Conservation (phyloP, 2,329 filamentous ascomycete genomes). For the Talaromyces sp. region DNA sequence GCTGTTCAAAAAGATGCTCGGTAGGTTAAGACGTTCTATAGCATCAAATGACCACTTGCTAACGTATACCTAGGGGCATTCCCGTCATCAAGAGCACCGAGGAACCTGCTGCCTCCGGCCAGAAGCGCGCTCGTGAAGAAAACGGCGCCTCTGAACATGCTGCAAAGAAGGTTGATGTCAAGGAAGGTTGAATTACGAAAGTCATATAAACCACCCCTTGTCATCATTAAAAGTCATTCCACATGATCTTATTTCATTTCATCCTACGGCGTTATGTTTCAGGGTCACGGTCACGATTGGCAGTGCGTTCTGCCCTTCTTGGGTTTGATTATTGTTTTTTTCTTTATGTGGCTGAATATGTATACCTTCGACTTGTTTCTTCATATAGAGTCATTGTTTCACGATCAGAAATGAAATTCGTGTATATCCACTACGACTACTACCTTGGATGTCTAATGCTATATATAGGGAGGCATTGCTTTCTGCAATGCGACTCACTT, state of each 20-base stretch:
- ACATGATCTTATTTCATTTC: slow-evolving; percentile 11
- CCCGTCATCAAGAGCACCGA: slow-evolving; percentile 44
- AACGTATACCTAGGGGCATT: slow-evolving; percentile 40
- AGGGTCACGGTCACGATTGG: slow-evolving; percentile 15
- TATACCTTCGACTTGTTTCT: slow-evolving; percentile 6
- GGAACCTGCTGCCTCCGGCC: slow-evolving; percentile 28
- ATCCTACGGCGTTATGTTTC: slow-evolving; percentile 21
- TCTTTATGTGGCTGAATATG: neutral
- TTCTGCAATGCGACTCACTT: neutral
- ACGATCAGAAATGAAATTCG: neutral
- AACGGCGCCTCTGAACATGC: slow-evolving; percentile 36
- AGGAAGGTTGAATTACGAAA: slow-evolving; percentile 33
- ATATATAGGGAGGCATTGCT: neutral
- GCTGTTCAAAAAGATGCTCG: slow-evolving; percentile 43
- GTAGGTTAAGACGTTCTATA: slow-evolving; percentile 29
- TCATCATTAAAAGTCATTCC: slow-evolving; percentile 12
- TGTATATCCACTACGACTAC: neutral
- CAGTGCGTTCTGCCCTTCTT: slow-evolving; percentile 12
- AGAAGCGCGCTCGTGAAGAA: slow-evolving; percentile 51
- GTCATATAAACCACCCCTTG: neutral
- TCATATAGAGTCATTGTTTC: slow-evolving; percentile 1
- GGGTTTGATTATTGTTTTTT: slow-evolving; percentile 23
- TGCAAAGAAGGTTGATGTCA: slow-evolving; percentile 51
- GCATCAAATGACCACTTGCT: neutral
- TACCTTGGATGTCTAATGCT: neutral